A percentile compares a stretch with the other conserved stretches of the same genome.
Evolutionary conservation across 2,329 filamentous ascomycete genomes (phyloP).

Genomic region (Fusarium devonianum): DNA sequence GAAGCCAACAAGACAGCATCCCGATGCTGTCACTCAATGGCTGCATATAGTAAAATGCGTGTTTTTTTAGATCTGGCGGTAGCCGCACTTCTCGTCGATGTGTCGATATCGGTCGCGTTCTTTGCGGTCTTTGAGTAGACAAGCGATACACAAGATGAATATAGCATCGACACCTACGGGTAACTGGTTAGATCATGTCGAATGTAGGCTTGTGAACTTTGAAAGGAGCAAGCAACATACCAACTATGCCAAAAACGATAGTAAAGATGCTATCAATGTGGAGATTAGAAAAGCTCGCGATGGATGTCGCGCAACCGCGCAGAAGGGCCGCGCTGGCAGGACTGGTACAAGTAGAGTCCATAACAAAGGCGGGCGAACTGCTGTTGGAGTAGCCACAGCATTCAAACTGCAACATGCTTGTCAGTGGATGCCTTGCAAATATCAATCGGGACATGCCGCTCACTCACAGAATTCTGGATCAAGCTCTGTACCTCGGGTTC

Average conservation of each 20-base stretch:
- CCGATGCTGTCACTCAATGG: constrained; percentile 18
- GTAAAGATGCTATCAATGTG: constrained; percentile 82
- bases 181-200: constrained; percentile 4
- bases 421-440: neutral
- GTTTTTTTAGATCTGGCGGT: constrained; percentile 52
- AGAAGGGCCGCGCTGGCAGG: constrained; percentile 74
- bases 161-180: constrained; percentile 66
- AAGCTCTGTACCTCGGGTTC: constrained; percentile 66
- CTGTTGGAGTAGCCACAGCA: constrained; percentile 84
- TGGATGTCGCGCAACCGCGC: constrained; percentile 72
- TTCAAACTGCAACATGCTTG: constrained; percentile 62
- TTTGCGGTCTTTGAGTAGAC: constrained; percentile 81
- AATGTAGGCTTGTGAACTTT: neutral
- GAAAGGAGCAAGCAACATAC: constrained; percentile 45
- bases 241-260: constrained; percentile 79
- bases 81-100: constrained; percentile 80
- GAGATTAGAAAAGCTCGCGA: constrained; percentile 72
- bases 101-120: constrained; percentile 80
- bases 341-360: constrained; percentile 71
- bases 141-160: constrained; percentile 74
- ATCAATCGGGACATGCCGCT: neutral
- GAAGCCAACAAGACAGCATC: constrained; percentile 3
- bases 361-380: constrained; percentile 74
- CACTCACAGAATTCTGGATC: constrained; percentile 71
- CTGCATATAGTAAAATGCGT: neutral